phyloP scores from a whole-genome alignment of 116 monocot genomes.

The Phalaenopsis hybrid region DNA sequence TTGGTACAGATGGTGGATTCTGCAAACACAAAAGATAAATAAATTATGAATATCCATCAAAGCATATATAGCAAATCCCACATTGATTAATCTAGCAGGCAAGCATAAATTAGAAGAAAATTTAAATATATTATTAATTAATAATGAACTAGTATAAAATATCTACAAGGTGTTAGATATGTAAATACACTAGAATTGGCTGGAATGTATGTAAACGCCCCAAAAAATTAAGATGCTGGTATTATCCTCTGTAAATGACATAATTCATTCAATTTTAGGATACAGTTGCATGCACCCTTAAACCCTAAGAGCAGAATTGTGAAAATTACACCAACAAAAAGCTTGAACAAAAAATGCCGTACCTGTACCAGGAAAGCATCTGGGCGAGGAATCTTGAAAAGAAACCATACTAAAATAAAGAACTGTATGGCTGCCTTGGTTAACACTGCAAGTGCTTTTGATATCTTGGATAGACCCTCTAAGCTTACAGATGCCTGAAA shows the following conservation, averaged over 20 bases:
- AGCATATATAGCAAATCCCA: neutral
- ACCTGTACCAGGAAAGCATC: conserved; percentile 87
- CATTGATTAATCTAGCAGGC: neutral
- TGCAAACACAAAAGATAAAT: conserved; percentile 15
- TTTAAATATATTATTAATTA: neutral
- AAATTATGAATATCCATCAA: neutral
- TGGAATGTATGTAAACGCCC: neutral
- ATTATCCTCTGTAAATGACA: neutral
- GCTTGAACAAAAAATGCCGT: neutral
- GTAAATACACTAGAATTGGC: neutral
- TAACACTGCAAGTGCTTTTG: conserved; percentile 54
- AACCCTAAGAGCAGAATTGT: neutral
- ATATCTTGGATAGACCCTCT: conserved; percentile 57
- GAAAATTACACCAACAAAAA: neutral
- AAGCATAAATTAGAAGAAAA: neutral
- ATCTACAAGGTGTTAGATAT: neutral
- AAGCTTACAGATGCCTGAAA: conserved; percentile 63
- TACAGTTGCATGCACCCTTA: neutral
- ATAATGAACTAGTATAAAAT: neutral
- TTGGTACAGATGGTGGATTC: conserved; percentile 98
- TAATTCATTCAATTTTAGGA: neutral
- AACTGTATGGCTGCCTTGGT: conserved; percentile 75
- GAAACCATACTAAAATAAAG: conserved; percentile 71
- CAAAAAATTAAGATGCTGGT: neutral
- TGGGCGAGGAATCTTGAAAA: conserved; percentile 79